phyloP scores from a whole-genome alignment of 331 rosid genomes.

The Stylosanthes scabra region DNA sequence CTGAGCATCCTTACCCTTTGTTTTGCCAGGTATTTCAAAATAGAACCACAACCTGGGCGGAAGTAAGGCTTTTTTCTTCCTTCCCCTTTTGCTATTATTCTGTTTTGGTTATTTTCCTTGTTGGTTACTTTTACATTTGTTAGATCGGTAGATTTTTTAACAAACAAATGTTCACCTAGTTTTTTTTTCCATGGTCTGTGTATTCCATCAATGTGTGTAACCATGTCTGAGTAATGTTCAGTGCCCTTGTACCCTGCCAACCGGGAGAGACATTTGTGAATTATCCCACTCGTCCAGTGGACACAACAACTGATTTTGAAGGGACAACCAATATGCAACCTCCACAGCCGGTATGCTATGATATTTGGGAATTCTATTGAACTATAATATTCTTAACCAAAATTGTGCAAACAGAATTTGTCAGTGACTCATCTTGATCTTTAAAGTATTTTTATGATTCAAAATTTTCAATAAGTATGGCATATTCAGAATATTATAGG shows the following conservation, averaged over 20 bases:
- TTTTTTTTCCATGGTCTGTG: background rate
- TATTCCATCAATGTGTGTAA: conserved; percentile 13
- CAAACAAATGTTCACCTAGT: conserved; percentile 24
- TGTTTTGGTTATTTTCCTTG: conserved; percentile 5
- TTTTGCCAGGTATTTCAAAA: conserved; percentile 63
- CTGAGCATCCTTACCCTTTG: conserved; percentile 38
- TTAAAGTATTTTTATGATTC: conserved; percentile 13
- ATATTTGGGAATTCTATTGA: conserved; percentile 24
- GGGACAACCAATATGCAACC: conserved; percentile 93
- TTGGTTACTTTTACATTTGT: conserved; percentile 29
- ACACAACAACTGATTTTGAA: conserved; percentile 91
- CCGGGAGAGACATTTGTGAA: conserved; percentile 84
- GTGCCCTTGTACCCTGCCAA: conserved; percentile 90
- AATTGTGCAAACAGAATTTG: conserved; percentile 11
- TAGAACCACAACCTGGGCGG: conserved; percentile 61
- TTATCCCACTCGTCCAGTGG: conserved; percentile 95
- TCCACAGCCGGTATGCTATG: conserved; percentile 70
- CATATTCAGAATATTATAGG: background rate
- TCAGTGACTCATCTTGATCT: conserved; percentile 21
- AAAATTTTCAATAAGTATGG: conserved; percentile 17
- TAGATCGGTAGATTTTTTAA: conserved; percentile 8
- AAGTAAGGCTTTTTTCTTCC: conserved; percentile 52
- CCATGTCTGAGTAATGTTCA: conserved; percentile 49
- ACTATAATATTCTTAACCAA: conserved; percentile 26
- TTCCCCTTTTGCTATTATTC: conserved; percentile 30